Base-by-base conservation (phyloP, 176 grass and related monocot genomes). In the Microstegium vimineum region DNA sequence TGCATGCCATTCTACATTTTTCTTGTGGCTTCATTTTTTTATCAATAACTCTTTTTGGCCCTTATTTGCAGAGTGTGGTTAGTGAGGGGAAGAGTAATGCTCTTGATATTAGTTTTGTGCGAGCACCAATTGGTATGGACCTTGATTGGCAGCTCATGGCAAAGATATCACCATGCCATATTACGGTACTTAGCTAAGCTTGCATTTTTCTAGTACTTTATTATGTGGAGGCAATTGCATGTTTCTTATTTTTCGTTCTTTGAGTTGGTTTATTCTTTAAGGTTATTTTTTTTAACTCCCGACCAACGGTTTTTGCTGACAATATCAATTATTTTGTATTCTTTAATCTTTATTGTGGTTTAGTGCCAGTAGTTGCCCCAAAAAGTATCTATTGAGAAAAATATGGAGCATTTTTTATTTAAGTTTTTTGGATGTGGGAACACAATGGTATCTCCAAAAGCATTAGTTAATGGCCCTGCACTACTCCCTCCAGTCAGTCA, bases 81-180 rank as follows among this genome's bases (percentile, higher is more conserved):
- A 94, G 94, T 86, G 90, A 91, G 81, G 83, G 87, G 69, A 94
- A 97, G 84, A 89, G 64, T 78, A 93, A 98, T 88, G 95, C 95
- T 82, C 84, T 98, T 61, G 92, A 91, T 81, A 83, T 86, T 71
- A 90, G 82, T 93, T 98, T 98, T 93, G 87, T 98, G n/a, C 84
- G 77, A 71, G 86, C 82, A 14, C 95, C 95, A 81, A 60, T 85
- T 75, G 87, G 82, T 76, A 84, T 86, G 75, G 95, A 95, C 69
- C 81, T 98, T 56, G 92, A 93, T 85, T 98, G 95, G 95, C 85
- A 88, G 73, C 90, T 98, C 18, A 63, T 83, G 68, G 95, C 95
- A 36, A 95, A 90, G 57, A 98, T 95, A 91, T 90, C 95, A 80
- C 95, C 95, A 73, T 95, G 95, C 41, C 89, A 98, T 91, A 90